Evolutionary conservation across 169 alveolate species (phyloP), one percentile per base, ranked within the genome.

Genomic region (Plasmodium reichenowi): DNA sequence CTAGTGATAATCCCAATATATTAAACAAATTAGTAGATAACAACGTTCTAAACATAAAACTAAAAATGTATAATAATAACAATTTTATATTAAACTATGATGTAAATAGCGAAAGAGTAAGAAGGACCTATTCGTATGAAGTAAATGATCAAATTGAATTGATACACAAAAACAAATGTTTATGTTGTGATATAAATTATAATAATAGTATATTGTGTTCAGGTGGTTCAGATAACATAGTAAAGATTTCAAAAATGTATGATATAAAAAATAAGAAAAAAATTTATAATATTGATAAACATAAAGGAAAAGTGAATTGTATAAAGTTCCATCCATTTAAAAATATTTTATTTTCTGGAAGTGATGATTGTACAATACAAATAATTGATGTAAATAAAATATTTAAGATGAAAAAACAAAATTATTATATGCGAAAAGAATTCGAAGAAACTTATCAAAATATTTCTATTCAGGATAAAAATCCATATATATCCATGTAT

Each of bases 201-300:
- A 48, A 83, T 22, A 74, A 92, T 17, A 91, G 73, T 76, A 74
- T 93, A 5, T 66, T 93, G 64, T 94, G 95, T 78, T 94, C 96
- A n/a, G 96, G 95, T 17, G 94, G 96, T 15, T 86, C 73, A n/a
- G 94, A 76, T 38, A 58, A 68, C 74, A 68, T 62, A n/a, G 92
- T 94, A 24, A 78, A 78, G 67, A 78, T 78, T 20, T 32, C 60
- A 22, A 78, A 78, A 78, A 78, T 78, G 22, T 38, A 78, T 66
- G 89, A 78, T 29, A 58, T 76, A 52, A 76, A 78, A 56, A 78
- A 78, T 59, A 74, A 38, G 60, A 78, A 78, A 66, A 24, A 59
- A 20, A 15, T 64, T 71, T 29, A 15, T 58, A 78, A 59, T 29
- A 72, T 59, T 10, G 66, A 78, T 63, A 78, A 64, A 32, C 89